Conservation (phyloP, 2,329 filamentous ascomycete species). For the Fusarium irregulare region DNA sequence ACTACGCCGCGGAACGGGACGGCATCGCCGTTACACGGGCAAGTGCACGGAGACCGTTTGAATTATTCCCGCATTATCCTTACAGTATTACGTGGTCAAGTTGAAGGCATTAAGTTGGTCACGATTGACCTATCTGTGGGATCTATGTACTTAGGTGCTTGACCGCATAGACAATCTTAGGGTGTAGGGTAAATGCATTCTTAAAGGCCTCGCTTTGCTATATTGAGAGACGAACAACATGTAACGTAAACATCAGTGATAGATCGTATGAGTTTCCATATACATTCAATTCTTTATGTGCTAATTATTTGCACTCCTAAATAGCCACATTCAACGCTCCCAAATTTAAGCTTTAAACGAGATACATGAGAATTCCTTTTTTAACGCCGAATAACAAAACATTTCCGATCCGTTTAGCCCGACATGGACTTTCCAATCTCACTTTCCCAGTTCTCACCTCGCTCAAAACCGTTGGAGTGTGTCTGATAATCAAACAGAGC, state of each 20-base stretch:
- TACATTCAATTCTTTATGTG: background rate
- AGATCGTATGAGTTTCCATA: background rate
- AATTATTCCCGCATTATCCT: constrained; percentile 37
- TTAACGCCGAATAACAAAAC: constrained; percentile 28
- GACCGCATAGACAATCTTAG: background rate
- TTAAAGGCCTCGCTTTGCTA: background rate
- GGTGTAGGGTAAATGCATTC: background rate
- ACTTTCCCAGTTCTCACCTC: constrained; percentile 81
- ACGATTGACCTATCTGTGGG: background rate
- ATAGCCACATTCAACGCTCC: constrained; percentile 1
- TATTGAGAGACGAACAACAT: background rate
- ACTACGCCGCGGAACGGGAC: constrained; percentile 28
- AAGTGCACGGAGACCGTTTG: constrained; percentile 1
- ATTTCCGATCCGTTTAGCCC: constrained; percentile 42
- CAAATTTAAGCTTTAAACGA: background rate
- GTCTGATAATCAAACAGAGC: constrained; percentile 81
- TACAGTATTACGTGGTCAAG: background rate
- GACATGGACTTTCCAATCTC: constrained; percentile 86
- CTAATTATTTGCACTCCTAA: background rate
- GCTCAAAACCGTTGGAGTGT: constrained; percentile 81
- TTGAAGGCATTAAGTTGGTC: background rate
- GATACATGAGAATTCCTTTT: background rate
- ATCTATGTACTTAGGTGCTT: background rate
- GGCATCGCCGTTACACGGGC: constrained; percentile 33
- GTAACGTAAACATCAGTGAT: background rate